Evolutionary conservation across 1,284 basidiomycete genomes (phyloP), one percentile per base, ranked within the genome.

Genomic region (Cerrena zonata): DNA sequence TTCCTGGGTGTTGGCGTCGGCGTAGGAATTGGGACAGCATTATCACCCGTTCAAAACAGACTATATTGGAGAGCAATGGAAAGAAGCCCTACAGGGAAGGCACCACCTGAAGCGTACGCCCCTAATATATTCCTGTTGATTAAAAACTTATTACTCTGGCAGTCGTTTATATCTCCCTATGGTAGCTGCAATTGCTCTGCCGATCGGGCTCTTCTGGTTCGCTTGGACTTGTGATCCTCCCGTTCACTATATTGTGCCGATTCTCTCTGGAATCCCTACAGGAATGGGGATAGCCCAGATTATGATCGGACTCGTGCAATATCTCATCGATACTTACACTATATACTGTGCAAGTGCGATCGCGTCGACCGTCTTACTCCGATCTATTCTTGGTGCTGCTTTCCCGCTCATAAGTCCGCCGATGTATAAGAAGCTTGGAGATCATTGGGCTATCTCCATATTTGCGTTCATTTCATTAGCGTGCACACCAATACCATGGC

Each of bases 1-100:
- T 86, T 86, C 65, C 69, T 84, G 24, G 83, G 83, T 5, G 75
- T 86, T 44, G 83, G 83, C 0, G 55, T 81, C 11, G 84, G 84
- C 0, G 77, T 83, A 51, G 54, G 77, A 19, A 36, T 79, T 4
- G 84, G 80, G 1, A 73, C 79, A 10, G 69, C 69, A 15, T 59
- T 79, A 3, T 76, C 81, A 18, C 75, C 80, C 1, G 65, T 80
- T 30, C 77, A 80, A 57, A 81, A 83, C 60, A 69, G 66, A 48
- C 67, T 78, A 46, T 88, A 86, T 64, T 71, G 73, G 63, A 65
- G 67, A 26, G 76, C 74, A 13, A 76, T 79, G 68, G 70, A 73
- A 41, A 64, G 68, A 34, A 78, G 73, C 46, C 66, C 72, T 24
- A 76, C 62, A 1, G 82, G 81, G 1, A 69, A 72, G 37, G 79